phyloP scores from a whole-genome alignment of 176 grass and related monocot species.

The Stipa capillata region DNA sequence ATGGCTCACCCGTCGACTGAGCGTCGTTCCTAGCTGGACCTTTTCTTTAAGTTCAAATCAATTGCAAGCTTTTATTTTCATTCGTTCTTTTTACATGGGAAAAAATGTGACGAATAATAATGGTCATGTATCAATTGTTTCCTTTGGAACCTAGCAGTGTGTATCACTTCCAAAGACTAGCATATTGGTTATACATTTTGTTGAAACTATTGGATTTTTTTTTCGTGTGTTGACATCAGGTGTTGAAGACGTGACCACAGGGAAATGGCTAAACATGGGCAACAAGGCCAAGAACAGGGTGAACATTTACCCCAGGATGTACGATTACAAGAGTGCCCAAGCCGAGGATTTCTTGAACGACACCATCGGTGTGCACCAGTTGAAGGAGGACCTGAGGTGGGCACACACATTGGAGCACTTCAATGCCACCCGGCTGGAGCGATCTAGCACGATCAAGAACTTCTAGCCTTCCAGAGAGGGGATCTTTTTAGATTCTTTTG shows the following conservation, averaged over 20 bases:
- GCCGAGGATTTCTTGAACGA: slow-evolving; percentile 44
- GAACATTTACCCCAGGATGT: slow-evolving; percentile 55
- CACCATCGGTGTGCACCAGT: slow-evolving; percentile 70
- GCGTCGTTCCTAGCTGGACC: no score
- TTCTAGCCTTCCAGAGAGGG: neutral
- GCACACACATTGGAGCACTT: slow-evolving; percentile 58
- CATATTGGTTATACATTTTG: neutral
- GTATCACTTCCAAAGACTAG: no score
- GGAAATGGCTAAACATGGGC: slow-evolving; percentile 59
- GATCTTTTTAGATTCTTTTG: neutral
- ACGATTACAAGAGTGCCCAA: slow-evolving; percentile 47
- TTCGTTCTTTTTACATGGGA: no score
- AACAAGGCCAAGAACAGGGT: slow-evolving; percentile 61
- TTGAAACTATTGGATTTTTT: neutral
- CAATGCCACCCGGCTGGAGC: slow-evolving; percentile 32
- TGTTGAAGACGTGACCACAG: slow-evolving; percentile 49
- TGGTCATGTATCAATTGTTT: no score
- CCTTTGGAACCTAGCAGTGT: no score
- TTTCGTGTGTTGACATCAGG: neutral
- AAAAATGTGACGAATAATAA: no score
- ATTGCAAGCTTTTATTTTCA: no score
- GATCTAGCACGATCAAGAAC: slow-evolving; percentile 24
- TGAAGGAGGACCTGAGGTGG: slow-evolving; percentile 51
- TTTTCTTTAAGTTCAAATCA: no score
- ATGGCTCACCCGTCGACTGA: no score